Percentiles rank a stretch among this genome's conserved stretches.
These are phyloP conservation scores for Hippophae gyantsensis DNA, from an alignment of 306 rosid species.

Conservation along the genomic window DNA sequence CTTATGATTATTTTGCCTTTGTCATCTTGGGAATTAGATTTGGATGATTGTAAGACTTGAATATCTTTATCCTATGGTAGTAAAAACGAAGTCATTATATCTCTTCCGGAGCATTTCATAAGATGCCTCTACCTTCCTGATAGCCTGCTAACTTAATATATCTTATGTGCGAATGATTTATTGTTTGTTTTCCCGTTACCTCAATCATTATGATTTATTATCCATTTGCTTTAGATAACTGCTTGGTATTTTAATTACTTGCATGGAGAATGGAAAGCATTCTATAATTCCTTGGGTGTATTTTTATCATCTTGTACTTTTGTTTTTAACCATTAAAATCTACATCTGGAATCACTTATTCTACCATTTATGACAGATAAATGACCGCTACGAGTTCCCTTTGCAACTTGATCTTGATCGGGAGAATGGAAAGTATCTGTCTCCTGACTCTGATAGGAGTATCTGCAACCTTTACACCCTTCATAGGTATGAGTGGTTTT, in stretches of 20 bases:
- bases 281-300: too few species aligned
- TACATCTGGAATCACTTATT: conserved; percentile 8
- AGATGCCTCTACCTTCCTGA: too few species aligned
- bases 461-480: conserved; percentile 94
- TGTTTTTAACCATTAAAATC: background rate
- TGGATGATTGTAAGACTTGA: background rate
- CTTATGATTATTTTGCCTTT: background rate
- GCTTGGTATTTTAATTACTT: too few species aligned
- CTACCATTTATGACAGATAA: conserved; percentile 45
- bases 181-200: background rate
- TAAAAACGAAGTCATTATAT: too few species aligned
- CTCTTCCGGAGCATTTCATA: too few species aligned
- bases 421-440: conserved; percentile 79
- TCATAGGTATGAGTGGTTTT: conserved; percentile 53
- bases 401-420: conserved; percentile 94
- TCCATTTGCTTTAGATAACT: too few species aligned
- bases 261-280: too few species aligned
- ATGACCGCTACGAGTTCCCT: conserved; percentile 96
- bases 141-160: too few species aligned
- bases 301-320: background rate
- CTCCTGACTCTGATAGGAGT: conserved; percentile 87
- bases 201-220: background rate
- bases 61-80: background rate
- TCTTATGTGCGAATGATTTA: too few species aligned
- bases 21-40: background rate